Percentiles rank a stretch among this genome's conserved stretches.
These are phyloP conservation scores for Endotrypanum monterogeii DNA, from an alignment of 208 protist genomes.

Conservation along the genomic window DNA sequence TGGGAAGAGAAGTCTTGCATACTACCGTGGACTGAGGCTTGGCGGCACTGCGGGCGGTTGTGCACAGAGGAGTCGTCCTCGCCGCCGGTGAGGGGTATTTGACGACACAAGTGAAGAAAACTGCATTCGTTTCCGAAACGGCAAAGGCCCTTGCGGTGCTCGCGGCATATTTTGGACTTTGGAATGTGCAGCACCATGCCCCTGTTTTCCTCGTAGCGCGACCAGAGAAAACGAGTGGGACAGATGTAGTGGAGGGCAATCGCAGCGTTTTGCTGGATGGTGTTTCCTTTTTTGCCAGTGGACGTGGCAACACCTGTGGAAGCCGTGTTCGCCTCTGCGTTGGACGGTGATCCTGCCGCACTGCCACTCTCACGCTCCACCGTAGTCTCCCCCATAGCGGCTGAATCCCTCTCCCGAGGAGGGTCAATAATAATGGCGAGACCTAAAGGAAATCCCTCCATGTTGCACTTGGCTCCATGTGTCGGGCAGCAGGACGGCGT, in stretches of 20 bases:
- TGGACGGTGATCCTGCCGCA: conserved; percentile 18
- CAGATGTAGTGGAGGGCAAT: conserved; percentile 66
- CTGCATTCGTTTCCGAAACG: conserved; percentile 87
- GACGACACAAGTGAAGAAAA: conserved; percentile 83
- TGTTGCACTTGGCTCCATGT: conserved; percentile 76
- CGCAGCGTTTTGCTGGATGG: conserved; percentile 20
- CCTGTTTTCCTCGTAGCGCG: conserved; percentile 52
- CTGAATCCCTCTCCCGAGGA: conserved; percentile 16
- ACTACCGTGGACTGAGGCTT: conserved; percentile 10
- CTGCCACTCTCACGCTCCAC: conserved; percentile 19
- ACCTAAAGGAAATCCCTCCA: conserved; percentile 66
- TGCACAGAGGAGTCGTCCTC: conserved; percentile 25
- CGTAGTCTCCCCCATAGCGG: conserved; percentile 5
- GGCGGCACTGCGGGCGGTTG: conserved; percentile 21
- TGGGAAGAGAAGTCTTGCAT: conserved; percentile 23
- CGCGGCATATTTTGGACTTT: conserved; percentile 65
- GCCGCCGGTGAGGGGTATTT: conserved; percentile 40
- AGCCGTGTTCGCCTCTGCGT: conserved; percentile 18
- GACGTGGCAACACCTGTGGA: not conserved
- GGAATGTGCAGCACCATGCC: conserved; percentile 53
- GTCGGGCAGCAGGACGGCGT: conserved; percentile 74
- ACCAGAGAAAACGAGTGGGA: conserved; percentile 77
- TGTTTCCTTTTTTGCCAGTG: conserved; percentile 9
- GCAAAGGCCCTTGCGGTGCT: conserved; percentile 81
- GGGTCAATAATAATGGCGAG: conserved; percentile 66